phyloP scores from a whole-genome alignment of 352 stramenopile species.

The Globisporangium emineosum region DNA sequence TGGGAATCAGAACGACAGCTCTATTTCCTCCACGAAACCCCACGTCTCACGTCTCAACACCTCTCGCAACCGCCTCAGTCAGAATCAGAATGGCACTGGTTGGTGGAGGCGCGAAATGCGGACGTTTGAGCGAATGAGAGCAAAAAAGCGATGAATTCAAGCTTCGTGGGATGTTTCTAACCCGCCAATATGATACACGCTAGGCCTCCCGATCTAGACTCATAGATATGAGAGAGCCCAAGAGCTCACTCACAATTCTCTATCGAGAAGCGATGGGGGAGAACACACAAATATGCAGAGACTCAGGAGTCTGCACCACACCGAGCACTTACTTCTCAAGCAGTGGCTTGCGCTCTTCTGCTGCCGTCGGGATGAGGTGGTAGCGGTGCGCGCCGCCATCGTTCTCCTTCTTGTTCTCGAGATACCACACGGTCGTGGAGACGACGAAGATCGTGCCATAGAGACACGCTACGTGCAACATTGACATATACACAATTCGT shows the following conservation, averaged over 20 bases:
- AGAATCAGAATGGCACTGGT: not conserved
- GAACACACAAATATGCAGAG: not conserved
- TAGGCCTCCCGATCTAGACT: too few species aligned
- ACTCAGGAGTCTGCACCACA: constrained; percentile 4
- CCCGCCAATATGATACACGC: not conserved
- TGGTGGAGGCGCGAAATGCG: not conserved
- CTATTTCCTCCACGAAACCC: not conserved
- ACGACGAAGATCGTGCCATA: constrained; percentile 72
- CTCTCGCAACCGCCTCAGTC: not conserved
- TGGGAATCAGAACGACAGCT: constrained; percentile 1
- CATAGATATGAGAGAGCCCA: too few species aligned
- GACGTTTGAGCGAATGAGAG: constrained; percentile 1
- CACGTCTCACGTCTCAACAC: constrained; percentile 2
- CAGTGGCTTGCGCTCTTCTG: constrained; percentile 62
- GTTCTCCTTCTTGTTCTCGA: constrained; percentile 59
- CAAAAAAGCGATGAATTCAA: constrained; percentile 10
- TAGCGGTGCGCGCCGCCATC: constrained; percentile 30
- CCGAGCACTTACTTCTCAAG: constrained; percentile 39
- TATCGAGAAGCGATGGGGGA: not conserved
- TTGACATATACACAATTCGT: not conserved
- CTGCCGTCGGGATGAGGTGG: constrained; percentile 36
- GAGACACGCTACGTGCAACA: constrained; percentile 39
- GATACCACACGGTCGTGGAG: constrained; percentile 64
- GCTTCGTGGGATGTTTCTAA: constrained; percentile 3
- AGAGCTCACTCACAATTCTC: not conserved